Percentiles rank a stretch among this genome's conserved stretches.
phyloP scores from a whole-genome alignment of 2,329 filamentous ascomycete species.

The Sporothrix phasma region DNA sequence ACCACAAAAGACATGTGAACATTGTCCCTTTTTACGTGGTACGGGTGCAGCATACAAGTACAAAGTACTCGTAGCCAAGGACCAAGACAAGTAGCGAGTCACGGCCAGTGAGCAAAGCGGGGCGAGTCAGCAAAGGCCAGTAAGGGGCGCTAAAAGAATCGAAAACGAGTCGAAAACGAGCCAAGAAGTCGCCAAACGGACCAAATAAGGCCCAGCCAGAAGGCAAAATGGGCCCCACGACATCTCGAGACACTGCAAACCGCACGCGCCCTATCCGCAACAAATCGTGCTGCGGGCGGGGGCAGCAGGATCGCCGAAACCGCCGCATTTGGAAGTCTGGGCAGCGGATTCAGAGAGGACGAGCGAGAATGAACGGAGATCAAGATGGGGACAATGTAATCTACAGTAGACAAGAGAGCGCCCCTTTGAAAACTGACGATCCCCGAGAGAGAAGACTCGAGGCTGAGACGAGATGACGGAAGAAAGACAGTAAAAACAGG shows the following conservation, averaged over 20 bases:
- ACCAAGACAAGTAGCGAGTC: too few relatives aligned
- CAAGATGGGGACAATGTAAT: too few relatives aligned
- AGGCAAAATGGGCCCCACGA: background rate
- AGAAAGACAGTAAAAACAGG: background rate
- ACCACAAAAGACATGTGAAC: background rate
- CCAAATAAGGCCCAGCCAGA: background rate
- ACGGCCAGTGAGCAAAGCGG: background rate
- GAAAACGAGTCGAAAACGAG: background rate
- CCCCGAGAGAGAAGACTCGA: background rate
- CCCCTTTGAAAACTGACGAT: background rate
- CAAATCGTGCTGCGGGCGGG: background rate
- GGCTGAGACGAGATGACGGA: background rate
- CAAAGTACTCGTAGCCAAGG: too few relatives aligned
- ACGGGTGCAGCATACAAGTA: slow-evolving; percentile 3
- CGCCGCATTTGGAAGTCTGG: background rate
- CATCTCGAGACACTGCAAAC: background rate
- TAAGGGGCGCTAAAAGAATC: background rate
- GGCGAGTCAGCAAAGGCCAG: too few relatives aligned
- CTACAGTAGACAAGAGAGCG: too few relatives aligned
- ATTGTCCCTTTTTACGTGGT: background rate
- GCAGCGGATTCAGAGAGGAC: background rate
- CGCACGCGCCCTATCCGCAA: background rate
- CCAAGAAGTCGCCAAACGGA: too few relatives aligned
- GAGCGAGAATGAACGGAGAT: background rate
- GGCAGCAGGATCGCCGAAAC: background rate